Base-by-base conservation (phyloP, 2,329 filamentous ascomycete genomes). In the Paraphoma sp. region DNA sequence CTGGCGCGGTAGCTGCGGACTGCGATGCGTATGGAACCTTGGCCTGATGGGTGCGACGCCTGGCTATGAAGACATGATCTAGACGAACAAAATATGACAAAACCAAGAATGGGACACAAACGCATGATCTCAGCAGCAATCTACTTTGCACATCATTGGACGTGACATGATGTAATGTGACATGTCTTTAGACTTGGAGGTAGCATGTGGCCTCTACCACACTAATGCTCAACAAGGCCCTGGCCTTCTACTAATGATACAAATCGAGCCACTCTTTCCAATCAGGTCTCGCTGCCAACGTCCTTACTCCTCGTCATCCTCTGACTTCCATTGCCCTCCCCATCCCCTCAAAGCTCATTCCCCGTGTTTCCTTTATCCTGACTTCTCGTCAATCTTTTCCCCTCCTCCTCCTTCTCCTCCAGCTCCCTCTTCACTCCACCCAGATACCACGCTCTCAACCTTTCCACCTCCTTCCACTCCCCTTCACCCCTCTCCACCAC, bases 401-500 rank as follows among this genome's bases (percentile, higher is more conserved):
- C 59, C 38, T 31, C 56, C 47, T 31, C 56, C 47, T 64, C 61
- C 53, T 64, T 57, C 42, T 54, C 56, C 31, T 64, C 64, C 47
- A 68, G 12, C 50, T 59, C 63, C 46, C 4, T 38, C 52, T 61
- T 58, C 0, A 70, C 64, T 23, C 18, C 56, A 0, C 46, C 45
- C 9, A 56, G 12, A 71, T 71, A 83, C 80, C 80, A 82, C 9
- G 30, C 60, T 57, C 77, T 74, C 59, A 83, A 60, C 59, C 65
- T 72, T 57, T 63, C 66, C 14, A 78, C 80, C 53, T 77, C 73
- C 41, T 62, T 63, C 69, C 79, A 76, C 67, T 83, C 81, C 30
- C 78, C 80, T 6, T 76, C 72, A 0, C 79, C 80, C 40, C 78
- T 67, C 68, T 83, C 81, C 1, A 82, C 79, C 17, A 66, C 71